Base-by-base conservation (phyloP, 768 basidiomycete species). In the Leucogyrophana mollusca region DNA sequence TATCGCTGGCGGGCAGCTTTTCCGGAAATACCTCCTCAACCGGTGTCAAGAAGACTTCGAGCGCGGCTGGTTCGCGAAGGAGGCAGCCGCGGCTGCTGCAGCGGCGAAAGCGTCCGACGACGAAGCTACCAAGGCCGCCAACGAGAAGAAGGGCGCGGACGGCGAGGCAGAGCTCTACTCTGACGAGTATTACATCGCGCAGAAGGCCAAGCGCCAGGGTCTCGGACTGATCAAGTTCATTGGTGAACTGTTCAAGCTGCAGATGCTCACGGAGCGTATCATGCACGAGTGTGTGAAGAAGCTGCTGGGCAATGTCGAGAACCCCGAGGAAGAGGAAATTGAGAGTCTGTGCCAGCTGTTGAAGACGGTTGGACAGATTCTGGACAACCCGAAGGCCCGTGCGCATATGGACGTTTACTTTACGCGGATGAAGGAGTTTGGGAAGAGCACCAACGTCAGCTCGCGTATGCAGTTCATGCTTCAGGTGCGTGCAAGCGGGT, bases 201-300 rank as follows among this genome's bases (percentile, higher is more conserved):
- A 94, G 68, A 96, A 95, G 75, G 95, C 94, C 34, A 98, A 97
- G 73, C 90, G 94, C 50, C 90, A 91, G 52, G 94, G 95, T 66
- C 85, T 97, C 10, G 93, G 95, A 74, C 79, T 99, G 56, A 93
- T 97, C 73, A 91, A 90, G 68, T 94, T 99, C 72, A 97, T 98
- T 53, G 94, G 95, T 53, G 95, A 99, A 71, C 74, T 98, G 45
- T 99, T 93, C 85, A 97, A 97, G 73, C 75, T 99, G n/a, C 89
- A 91, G 70, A 96, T 97, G 93, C 74, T 98, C 45, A 94, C 93
- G 39, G 92, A 94, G 72, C 86, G 92, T 56, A 95, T 98, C 72
- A 99, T 98, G 90, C 90, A 94, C 73, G 90, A 93, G 68, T 99
- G 95, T 75, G 85, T 97, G 63, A 92, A 93, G 80, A 94, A 95